phyloP scores from a whole-genome alignment of 257 asterid species.

The Rehmannia glutinosa region DNA sequence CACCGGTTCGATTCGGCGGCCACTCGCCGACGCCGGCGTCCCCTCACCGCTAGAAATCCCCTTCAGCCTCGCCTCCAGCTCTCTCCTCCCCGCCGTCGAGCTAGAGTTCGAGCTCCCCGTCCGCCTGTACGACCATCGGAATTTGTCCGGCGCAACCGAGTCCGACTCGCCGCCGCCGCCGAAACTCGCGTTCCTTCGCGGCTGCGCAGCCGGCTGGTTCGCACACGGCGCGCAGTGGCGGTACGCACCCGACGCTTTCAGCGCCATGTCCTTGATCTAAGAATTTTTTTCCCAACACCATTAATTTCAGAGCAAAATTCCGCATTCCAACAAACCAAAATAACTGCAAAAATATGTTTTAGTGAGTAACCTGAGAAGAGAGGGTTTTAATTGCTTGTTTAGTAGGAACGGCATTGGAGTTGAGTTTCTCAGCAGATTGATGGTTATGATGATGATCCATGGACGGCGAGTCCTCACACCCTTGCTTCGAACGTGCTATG shows the following conservation, averaged over 20 bases:
- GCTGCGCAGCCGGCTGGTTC: conserved; percentile 36
- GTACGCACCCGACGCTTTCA: conserved; percentile 97
- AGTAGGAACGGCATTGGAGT: conserved; percentile 35
- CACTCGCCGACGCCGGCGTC: conserved; percentile 90
- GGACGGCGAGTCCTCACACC: conserved; percentile 40
- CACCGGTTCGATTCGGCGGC: conserved; percentile 82
- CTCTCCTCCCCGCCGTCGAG: conserved; percentile 73
- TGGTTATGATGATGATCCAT: conserved; percentile 30
- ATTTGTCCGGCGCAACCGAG: conserved; percentile 56
- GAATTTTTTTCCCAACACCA: not conserved
- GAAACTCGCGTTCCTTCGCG: conserved; percentile 31
- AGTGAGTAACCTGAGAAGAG: conserved; percentile 64
- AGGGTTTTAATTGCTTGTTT: conserved; percentile 62
- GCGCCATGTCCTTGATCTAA: conserved; percentile 90
- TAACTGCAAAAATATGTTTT: not conserved
- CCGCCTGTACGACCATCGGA: conserved; percentile 81
- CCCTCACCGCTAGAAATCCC: conserved; percentile 93
- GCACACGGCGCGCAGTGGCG: conserved; percentile 79
- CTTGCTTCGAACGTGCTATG: conserved; percentile 84
- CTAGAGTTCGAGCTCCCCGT: conserved; percentile 80
- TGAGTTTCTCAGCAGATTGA: conserved; percentile 25
- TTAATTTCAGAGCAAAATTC: not conserved
- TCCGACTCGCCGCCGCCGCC: conserved; percentile 39
- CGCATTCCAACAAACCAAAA: not conserved
- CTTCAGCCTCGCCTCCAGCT: conserved; percentile 81